Conservation (phyloP, 208 protist species). For the Crithidia bombi region DNA sequence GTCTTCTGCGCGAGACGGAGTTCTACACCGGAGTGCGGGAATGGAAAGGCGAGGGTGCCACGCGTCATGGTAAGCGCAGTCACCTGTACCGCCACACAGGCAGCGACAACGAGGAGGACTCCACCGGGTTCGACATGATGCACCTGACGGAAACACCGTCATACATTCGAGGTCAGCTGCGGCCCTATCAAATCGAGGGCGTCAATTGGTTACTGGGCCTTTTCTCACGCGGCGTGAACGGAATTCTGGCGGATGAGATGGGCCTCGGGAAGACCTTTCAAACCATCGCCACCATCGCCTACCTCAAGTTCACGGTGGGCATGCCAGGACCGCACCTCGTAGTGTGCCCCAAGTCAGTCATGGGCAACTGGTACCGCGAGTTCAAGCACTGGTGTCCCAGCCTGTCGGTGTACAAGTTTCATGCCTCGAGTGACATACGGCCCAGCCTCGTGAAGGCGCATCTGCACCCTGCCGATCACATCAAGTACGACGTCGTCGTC, state of each 20-base stretch:
- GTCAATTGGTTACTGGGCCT: slow-evolving; percentile 98
- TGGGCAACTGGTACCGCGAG: slow-evolving; percentile 98
- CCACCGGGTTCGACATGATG: slow-evolving; percentile 59
- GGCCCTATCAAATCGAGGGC: slow-evolving; percentile 98
- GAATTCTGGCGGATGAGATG: slow-evolving; percentile 99
- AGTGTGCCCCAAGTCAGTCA: slow-evolving; percentile 96
- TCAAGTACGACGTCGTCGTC: slow-evolving; percentile 93
- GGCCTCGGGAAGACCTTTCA: slow-evolving; percentile 97
- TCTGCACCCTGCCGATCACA: slow-evolving; percentile 54
- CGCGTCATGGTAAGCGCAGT: slow-evolving; percentile 17
- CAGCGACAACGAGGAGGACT: slow-evolving; percentile 47
- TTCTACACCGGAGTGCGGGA: slow-evolving; percentile 87
- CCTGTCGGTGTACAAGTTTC: slow-evolving; percentile 93
- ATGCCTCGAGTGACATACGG: slow-evolving; percentile 94
- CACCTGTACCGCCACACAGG: slow-evolving; percentile 33
- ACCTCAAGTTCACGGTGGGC: slow-evolving; percentile 92
- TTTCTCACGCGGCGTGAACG: slow-evolving; percentile 97
- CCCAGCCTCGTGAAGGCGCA: slow-evolving; percentile 70
- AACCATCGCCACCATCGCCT: slow-evolving; percentile 96
- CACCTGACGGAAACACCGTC: slow-evolving; percentile 85
- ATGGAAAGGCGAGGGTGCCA: slow-evolving; percentile 45
- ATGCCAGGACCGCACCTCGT: slow-evolving; percentile 96
- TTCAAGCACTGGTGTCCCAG: slow-evolving; percentile 96
- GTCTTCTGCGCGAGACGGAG: slow-evolving; percentile 79
- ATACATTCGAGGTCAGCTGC: slow-evolving; percentile 93